Percentiles rank a stretch among this genome's conserved stretches.
Conservation (phyloP, 345 rosid species). For the Aquilaria sinensis region DNA sequence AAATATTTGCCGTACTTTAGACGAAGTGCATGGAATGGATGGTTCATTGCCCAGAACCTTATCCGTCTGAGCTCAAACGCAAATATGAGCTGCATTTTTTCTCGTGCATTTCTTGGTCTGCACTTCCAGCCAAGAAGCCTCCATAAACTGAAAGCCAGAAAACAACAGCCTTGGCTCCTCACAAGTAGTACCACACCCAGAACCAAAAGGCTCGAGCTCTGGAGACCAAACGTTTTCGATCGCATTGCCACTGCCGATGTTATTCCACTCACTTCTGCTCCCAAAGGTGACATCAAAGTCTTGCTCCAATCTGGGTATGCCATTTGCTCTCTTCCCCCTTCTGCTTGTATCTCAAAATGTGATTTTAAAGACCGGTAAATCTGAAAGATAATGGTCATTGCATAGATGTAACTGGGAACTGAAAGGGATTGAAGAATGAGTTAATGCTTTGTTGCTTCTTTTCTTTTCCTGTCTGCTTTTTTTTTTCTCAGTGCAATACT, state of each 20-base stretch:
- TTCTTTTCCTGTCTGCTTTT: not conserved
- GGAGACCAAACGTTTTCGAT: slow-evolving; percentile 12
- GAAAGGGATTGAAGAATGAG: not conserved
- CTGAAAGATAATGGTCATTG: too few relatives aligned
- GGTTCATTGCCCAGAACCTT: too few relatives aligned
- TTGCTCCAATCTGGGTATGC: slow-evolving; percentile 34
- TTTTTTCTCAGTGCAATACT: slow-evolving; percentile 28
- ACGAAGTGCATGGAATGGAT: too few relatives aligned
- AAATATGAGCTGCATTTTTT: slow-evolving; percentile 10
- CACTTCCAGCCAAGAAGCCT: slow-evolving; percentile 6
- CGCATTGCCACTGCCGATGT: slow-evolving; percentile 16
- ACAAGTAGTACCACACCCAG: not conserved
- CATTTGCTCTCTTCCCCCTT: not conserved
- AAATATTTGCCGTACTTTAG: too few relatives aligned
- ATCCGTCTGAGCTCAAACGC: too few relatives aligned
- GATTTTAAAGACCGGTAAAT: too few relatives aligned
- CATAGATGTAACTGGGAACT: too few relatives aligned
- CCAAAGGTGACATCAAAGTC: slow-evolving; percentile 24
- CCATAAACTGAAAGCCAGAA: not conserved
- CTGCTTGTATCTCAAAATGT: not conserved
- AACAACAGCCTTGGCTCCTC: slow-evolving; percentile 1
- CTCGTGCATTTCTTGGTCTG: slow-evolving; percentile 5
- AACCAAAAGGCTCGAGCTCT: not conserved
- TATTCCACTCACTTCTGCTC: slow-evolving; percentile 12
- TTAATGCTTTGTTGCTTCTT: not conserved